Conservation (phyloP, 371 early-diverging fungal species). For the Conidiobolus incongruus region DNA sequence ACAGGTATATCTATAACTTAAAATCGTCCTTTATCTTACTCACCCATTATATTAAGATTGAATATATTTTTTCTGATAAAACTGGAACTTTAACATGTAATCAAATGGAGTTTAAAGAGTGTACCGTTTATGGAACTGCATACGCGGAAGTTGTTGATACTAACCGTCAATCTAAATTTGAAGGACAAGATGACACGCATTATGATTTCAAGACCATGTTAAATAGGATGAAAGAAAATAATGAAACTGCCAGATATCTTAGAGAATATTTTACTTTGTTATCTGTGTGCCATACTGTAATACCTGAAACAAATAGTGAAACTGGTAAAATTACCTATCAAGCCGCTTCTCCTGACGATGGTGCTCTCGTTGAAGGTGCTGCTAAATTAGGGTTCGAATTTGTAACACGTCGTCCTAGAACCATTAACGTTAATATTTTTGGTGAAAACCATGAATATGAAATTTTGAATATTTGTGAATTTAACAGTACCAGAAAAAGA, state of each 20-base stretch:
- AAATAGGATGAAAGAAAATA: constrained; percentile 32
- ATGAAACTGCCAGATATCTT: constrained; percentile 33
- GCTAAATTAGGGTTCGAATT: constrained; percentile 31
- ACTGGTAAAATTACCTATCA: constrained; percentile 41
- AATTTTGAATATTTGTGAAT: constrained; percentile 86
- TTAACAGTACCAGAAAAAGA: constrained; percentile 91
- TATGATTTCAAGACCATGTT: constrained; percentile 39
- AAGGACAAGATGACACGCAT: constrained; percentile 32
- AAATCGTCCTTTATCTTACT: constrained; percentile 36
- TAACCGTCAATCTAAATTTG: constrained; percentile 21
- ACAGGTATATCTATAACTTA: constrained; percentile 14
- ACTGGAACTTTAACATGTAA: constrained; percentile 95
- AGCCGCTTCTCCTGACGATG: constrained; percentile 82
- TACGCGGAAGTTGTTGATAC: constrained; percentile 38
- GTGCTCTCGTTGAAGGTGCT: constrained; percentile 70
- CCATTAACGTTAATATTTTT: constrained; percentile 46
- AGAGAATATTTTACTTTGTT: constrained; percentile 62
- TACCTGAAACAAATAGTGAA: constrained; percentile 42
- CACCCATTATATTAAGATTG: constrained; percentile 80
- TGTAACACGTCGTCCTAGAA: constrained; percentile 64
- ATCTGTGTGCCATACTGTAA: constrained; percentile 90
- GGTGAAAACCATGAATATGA: constrained; percentile 50
- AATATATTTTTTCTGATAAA: constrained; percentile 71
- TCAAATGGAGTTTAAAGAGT: constrained; percentile 83
- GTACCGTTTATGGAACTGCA: constrained; percentile 49